Percentiles rank a stretch among this genome's conserved stretches.
Evolutionary conservation across 2,329 filamentous ascomycete genomes (phyloP).

Genomic region (Ampelomyces quisqualis): DNA sequence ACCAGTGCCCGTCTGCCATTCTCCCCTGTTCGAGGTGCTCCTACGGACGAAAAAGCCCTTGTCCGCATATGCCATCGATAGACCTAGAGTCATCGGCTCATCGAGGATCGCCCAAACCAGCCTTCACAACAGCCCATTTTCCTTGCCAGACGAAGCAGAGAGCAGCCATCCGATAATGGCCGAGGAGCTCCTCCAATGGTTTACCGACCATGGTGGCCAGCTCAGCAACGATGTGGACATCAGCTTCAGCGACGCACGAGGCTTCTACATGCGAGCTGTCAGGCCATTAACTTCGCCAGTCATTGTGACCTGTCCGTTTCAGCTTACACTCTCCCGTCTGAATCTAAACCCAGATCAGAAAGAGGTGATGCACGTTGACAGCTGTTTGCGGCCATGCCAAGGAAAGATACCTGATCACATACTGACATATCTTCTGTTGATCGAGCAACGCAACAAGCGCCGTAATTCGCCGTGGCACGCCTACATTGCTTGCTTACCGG

Average conservation of each 20-base stretch:
- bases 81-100: not conserved
- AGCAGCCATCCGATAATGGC: slow-evolving; percentile 15
- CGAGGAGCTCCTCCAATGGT: slow-evolving; percentile 33
- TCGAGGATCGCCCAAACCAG: not conserved
- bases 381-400: slow-evolving; percentile 26
- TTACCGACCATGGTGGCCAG: slow-evolving; percentile 33
- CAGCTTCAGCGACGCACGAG: slow-evolving; percentile 25
- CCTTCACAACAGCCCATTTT: slow-evolving; percentile 4
- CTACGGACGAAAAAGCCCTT: slow-evolving; percentile 12
- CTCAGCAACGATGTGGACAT: slow-evolving; percentile 35
- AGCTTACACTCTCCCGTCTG: slow-evolving; percentile 39
- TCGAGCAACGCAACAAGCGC: slow-evolving; percentile 35
- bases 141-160: slow-evolving; percentile 5
- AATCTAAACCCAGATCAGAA: slow-evolving; percentile 35
- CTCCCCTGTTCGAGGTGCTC: not conserved
- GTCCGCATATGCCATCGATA: slow-evolving; percentile 9
- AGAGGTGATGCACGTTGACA: slow-evolving; percentile 27
- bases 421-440: slow-evolving; percentile 39
- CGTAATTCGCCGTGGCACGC: slow-evolving; percentile 37
- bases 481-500: slow-evolving; percentile 42
- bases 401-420: slow-evolving; percentile 35
- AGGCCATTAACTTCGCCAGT: slow-evolving; percentile 21
- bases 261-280: slow-evolving; percentile 36
- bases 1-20: not conserved
- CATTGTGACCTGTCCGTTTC: slow-evolving; percentile 36